A percentile compares a stretch with the other conserved stretches of the same genome.
Evolutionary conservation across 1,284 basidiomycete genomes (phyloP).

Genomic region (Boletellus deceptivus): DNA sequence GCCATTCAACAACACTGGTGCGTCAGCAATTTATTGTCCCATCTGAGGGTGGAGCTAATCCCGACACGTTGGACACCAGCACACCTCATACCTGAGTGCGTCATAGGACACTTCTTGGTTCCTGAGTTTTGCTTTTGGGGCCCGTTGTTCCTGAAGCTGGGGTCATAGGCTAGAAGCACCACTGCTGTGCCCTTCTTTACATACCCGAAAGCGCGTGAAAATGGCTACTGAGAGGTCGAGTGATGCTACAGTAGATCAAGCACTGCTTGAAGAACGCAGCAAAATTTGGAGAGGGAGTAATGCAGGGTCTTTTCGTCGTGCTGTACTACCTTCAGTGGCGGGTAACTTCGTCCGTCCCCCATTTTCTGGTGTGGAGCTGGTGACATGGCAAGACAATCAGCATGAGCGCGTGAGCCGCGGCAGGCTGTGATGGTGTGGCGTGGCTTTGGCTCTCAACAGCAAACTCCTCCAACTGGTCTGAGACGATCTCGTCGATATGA

Average conservation of each 20-base stretch:
- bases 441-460: no score
- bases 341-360: not conserved
- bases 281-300: no score
- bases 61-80: conserved; percentile 39
- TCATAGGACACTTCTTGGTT: conserved; percentile 2
- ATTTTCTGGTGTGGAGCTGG: not conserved
- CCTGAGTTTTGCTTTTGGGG: conserved; percentile 1
- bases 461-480: no score
- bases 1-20: conserved; percentile 38
- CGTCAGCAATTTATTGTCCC: conserved; percentile 30
- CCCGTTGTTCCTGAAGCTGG: conserved; percentile 18
- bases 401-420: no score
- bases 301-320: no score
- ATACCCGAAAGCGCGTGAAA: conserved; percentile 17
- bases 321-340: no score
- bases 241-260: no score
- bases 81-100: conserved; percentile 8
- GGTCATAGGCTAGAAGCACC: conserved; percentile 24
- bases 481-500: no score
- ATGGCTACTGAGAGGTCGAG: no score
- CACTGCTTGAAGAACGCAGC: no score
- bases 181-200: conserved; percentile 1
- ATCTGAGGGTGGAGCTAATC: conserved; percentile 2
- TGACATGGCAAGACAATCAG: no score
- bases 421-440: not conserved